phyloP scores from a whole-genome alignment of 2,329 filamentous ascomycete species.

The Claviceps paspali region DNA sequence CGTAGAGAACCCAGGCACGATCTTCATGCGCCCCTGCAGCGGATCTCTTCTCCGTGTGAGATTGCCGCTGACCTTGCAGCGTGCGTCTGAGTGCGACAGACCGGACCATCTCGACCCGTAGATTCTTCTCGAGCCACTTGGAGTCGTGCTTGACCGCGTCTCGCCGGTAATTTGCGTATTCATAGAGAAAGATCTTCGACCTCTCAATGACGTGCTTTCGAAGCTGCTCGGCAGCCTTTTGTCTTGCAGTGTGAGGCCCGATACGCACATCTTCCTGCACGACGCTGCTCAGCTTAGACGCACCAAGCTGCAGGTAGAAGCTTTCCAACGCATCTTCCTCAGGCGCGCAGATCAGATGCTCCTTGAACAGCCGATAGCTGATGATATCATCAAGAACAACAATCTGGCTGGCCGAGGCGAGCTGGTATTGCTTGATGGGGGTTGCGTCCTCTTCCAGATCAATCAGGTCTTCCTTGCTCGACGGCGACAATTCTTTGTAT shows the following conservation, averaged over 20 bases:
- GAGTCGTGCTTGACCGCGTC: conserved; percentile 75
- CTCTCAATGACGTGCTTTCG: conserved; percentile 76
- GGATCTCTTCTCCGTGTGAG: conserved; percentile 58
- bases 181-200: conserved; percentile 78
- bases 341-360: conserved; percentile 69
- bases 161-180: conserved; percentile 49
- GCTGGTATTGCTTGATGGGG: conserved; percentile 61
- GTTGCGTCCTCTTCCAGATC: conserved; percentile 45
- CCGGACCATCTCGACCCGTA: conserved; percentile 63
- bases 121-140: conserved; percentile 79
- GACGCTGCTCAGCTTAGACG: conserved; percentile 57
- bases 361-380: conserved; percentile 77
- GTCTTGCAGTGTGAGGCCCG: conserved; percentile 50
- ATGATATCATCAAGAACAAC: conserved; percentile 79
- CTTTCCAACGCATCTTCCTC: conserved; percentile 76
- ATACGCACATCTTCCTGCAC: conserved; percentile 67
- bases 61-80: conserved; percentile 54
- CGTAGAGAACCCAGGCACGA: conserved; percentile 53
- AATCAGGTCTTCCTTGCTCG: conserved; percentile 29
- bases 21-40: conserved; percentile 46
- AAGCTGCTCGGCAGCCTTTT: conserved; percentile 52
- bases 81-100: conserved; percentile 63
- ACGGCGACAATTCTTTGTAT: conserved; percentile 52
- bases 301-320: conserved; percentile 73
- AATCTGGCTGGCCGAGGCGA: conserved; percentile 56